Base-by-base conservation (phyloP, 1,139 yeast genomes). In the Suhomyces coccinellae region DNA sequence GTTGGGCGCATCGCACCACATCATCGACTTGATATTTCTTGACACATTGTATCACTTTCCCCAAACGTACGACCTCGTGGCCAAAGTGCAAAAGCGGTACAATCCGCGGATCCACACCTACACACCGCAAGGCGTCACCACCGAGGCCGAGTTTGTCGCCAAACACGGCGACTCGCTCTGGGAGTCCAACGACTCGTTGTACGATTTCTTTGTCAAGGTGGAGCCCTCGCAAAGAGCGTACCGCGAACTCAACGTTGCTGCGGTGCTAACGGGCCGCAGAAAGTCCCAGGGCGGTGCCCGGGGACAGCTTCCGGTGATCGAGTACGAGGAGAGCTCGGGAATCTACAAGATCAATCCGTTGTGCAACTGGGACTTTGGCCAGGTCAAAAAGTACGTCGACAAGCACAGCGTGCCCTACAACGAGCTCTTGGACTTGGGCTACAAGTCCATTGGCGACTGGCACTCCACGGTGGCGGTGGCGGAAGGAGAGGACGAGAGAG, bases 1-100 rank as follows among this genome's bases (percentile, higher is more conserved):
- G 24, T 48, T 48, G n/a, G 38, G 48, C 6, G 55, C 52, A 2
- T 55, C 54, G 33, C 46, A 60, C 12, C 74, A 76, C 54, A 75
- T 83, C 1, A 75, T 88, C 10, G 96, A 90, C 47, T 73, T 91
- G 47, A 85, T 93, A 4, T 93, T 91, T 60, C 74, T 91, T 38
- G 98, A 93, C 62, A 93, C 99, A 0, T 71, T 93, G 48, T 88
- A 91, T 62, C 97, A 91, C 62, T 93, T 93, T 72, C 89, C 93
- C 11, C 98, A 93, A 65, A 93, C 99, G 0, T 69, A 85, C 37
- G 87, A 84, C n/a, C 73, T 93, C 40, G 84, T 90, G 4, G 71
- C 79, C 1, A 72, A 70, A 15, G 77, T 93, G 33, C 69, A 79
- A 56, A 54, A 61, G 11, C 77, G 73, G 52, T 93, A 93, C 62